These are phyloP conservation scores for Schizochytrium sp. DNA, from an alignment of 108 stramenopile species.

Conservation along the genomic window DNA sequence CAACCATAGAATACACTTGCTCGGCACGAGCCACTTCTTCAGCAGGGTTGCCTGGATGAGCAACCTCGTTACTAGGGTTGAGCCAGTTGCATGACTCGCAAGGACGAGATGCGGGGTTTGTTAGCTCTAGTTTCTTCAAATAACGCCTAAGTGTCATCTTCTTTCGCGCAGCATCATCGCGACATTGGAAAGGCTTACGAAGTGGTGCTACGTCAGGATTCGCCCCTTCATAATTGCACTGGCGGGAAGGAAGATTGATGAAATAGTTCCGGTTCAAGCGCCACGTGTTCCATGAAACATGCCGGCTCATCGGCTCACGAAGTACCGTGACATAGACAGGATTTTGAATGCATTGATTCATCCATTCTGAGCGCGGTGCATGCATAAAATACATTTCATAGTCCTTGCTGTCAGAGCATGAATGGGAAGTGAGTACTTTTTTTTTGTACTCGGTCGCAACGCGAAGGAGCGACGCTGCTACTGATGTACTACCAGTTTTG, in stretches of 20 bases:
- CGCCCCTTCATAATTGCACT: neutral
- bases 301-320: neutral
- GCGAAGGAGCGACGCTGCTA: conserved; percentile 9
- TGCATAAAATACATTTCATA: neutral
- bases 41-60: neutral
- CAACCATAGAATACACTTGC: neutral
- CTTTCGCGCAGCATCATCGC: conserved; percentile 10
- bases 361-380: neutral
- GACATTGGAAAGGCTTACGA: neutral
- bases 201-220: neutral
- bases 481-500: conserved; percentile 4
- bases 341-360: neutral
- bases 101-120: neutral
- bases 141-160: neutral
- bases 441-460: neutral
- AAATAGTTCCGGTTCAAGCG: conserved; percentile 6
- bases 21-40: neutral
- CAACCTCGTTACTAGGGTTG: neutral
- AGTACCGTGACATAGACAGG: neutral
- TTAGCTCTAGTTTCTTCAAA: neutral
- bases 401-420: neutral
- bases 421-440: neutral
- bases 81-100: conserved; percentile 32
- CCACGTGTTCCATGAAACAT: neutral
- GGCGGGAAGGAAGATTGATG: neutral